Base-by-base conservation (phyloP, 73 alveolate species). In the Diophrys appendiculata region DNA sequence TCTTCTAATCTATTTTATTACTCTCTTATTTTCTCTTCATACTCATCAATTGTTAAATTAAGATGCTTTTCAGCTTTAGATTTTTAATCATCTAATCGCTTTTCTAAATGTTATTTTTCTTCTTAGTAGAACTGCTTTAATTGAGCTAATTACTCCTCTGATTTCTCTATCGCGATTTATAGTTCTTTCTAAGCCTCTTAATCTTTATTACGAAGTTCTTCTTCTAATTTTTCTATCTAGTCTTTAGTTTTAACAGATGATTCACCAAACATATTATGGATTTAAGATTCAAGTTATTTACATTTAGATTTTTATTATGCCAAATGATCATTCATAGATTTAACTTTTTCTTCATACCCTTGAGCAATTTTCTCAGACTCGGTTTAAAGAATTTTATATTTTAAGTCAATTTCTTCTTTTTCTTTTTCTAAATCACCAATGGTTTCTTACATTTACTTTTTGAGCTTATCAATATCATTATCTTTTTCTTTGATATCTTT, bases 351-450 rank as follows among this genome's bases (percentile, higher is more conserved):
- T 54, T 70, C 78, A 3, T 29, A 70, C 25, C 35, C 55, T 34
- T 8, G 14, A 23, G 65, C 33, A 22, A 1, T 29, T 70, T 30
- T 34, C 35, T 70, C 55, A 34, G 3, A 30, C 8, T 60, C 72
- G 23, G 72, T n/a, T 60, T 60, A n/a, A 60, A 60, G 72, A 13
- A n/a, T 26, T 23, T 60, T 22, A 23, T n/a, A 60, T 26, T 26
- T 60, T 26, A 60, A 60, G 8, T 60, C 28, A n/a, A 84, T 70
- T 33, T 77, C 92, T 64, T 84, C 88, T 29, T 77, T 77, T 26
- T 78, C 88, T 13, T 68, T 69, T 65, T 18, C 84, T 52, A 24
- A 53, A 2, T 26, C 82, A 54, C 28, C 68, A 29, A 27, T 69
- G 76, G 52, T 68, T 77, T 70, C 29, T 30, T 33, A 24, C 1